Conservation (phyloP, 768 basidiomycete species). For the Amanita subjunquillea region DNA sequence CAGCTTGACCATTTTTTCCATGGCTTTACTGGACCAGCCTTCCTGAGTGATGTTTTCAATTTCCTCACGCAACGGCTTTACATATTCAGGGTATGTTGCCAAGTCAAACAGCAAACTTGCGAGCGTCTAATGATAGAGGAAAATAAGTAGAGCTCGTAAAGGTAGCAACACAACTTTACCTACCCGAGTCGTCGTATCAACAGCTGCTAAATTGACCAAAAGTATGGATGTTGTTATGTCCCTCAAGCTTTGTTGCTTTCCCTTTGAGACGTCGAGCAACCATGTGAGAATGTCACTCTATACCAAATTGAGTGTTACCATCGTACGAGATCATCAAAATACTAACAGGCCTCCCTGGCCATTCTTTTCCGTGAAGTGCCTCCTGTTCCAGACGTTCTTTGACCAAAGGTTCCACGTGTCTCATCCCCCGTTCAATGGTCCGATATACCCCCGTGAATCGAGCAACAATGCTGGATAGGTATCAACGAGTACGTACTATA, state of each 20-base stretch:
- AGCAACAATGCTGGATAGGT: no score
- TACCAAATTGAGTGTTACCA: not conserved
- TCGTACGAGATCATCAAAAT: not conserved
- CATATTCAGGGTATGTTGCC: conserved; percentile 21
- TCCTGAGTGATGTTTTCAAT: conserved; percentile 25
- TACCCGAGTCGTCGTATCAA: conserved; percentile 34
- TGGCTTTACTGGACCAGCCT: conserved; percentile 25
- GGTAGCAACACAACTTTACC: not conserved
- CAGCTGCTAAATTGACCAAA: conserved; percentile 29
- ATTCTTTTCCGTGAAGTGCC: conserved; percentile 16
- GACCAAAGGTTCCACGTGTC: no score
- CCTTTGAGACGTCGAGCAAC: conserved; percentile 26
- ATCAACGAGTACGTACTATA: no score
- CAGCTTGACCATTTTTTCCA: conserved; percentile 28
- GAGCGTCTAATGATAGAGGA: conserved; percentile 18
- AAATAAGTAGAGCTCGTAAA: not conserved
- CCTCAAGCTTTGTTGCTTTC: conserved; percentile 11
- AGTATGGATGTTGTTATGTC: conserved; percentile 24
- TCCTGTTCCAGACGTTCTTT: conserved; percentile 11
- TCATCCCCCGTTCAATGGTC: no score
- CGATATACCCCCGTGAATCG: no score
- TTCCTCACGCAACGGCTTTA: conserved; percentile 29
- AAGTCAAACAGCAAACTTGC: conserved; percentile 26
- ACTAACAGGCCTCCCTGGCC: conserved; percentile 19
- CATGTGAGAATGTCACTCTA: conserved; percentile 40